These are phyloP conservation scores for Helotiales sp. DNA, from an alignment of 2,329 filamentous ascomycete species.

Conservation along the genomic window DNA sequence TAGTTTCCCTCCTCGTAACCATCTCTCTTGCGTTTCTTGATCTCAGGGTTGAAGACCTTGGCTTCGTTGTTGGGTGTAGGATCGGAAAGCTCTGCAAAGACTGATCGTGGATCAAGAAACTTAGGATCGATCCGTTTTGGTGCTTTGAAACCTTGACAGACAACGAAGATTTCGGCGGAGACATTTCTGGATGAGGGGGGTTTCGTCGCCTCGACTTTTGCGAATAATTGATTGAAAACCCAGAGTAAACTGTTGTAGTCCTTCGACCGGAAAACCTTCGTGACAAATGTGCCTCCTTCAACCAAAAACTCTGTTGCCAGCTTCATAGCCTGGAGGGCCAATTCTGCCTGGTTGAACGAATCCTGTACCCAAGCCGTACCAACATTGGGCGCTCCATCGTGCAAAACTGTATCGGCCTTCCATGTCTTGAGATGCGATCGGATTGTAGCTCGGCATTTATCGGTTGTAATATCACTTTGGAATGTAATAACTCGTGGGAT, in stretches of 20 bases:
- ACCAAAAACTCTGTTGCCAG: slow-evolving; percentile 91
- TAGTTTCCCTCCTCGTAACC: slow-evolving; percentile 98
- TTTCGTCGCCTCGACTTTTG: slow-evolving; percentile 95
- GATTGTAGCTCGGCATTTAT: slow-evolving; percentile 91
- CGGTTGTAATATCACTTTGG: slow-evolving; percentile 96
- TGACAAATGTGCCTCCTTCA: slow-evolving; percentile 91
- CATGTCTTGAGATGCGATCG: slow-evolving; percentile 89
- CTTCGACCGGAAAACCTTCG: slow-evolving; percentile 96
- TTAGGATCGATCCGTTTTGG: slow-evolving; percentile 92
- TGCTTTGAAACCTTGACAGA: slow-evolving; percentile 93
- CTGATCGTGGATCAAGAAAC: slow-evolving; percentile 85
- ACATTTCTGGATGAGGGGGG: slow-evolving; percentile 95
- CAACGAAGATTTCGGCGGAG: slow-evolving; percentile 97
- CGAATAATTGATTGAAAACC: slow-evolving; percentile 97
- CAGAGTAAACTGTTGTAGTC: slow-evolving; percentile 95
- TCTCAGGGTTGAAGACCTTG: slow-evolving; percentile 95
- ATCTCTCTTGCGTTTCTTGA: slow-evolving; percentile 96
- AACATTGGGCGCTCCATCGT: slow-evolving; percentile 97
- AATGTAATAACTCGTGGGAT: slow-evolving; percentile 95
- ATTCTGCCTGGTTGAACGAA: slow-evolving; percentile 95
- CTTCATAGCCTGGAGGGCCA: slow-evolving; percentile 89
- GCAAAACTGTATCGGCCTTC: slow-evolving; percentile 94
- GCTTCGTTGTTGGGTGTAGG: slow-evolving; percentile 93
- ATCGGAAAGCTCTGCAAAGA: slow-evolving; percentile 90
- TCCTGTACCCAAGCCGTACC: slow-evolving; percentile 98